Conservation (phyloP, 805 yeast species). For the Saturnispora galanensis region DNA sequence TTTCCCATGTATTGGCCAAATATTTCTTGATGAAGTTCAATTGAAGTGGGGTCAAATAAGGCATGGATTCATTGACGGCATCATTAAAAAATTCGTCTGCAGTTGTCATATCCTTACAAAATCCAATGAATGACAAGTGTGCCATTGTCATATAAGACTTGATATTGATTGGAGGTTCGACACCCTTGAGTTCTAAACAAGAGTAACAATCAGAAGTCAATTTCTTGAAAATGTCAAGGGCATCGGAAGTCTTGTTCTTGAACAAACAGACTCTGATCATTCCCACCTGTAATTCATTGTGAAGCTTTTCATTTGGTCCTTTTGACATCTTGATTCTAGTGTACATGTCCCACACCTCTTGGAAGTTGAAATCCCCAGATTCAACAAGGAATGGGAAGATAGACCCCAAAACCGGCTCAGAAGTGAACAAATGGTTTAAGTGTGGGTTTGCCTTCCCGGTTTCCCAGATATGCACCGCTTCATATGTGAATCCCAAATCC, state of each 20-base stretch:
- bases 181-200: conserved; percentile 21
- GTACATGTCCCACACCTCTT: conserved; percentile 50
- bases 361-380: conserved; percentile 48
- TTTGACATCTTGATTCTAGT: conserved; percentile 29
- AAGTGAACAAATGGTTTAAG: conserved; percentile 38
- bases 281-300: conserved; percentile 49
- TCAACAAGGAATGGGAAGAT: conserved; percentile 58
- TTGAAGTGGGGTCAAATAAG: conserved; percentile 61
- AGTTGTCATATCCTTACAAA: conserved; percentile 59
- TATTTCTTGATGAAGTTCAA: conserved; percentile 64
- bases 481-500: conserved; percentile 50
- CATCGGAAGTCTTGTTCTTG: conserved; percentile 56
- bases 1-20: conserved; percentile 48
- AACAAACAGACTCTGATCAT: conserved; percentile 65
- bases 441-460: conserved; percentile 39
- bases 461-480: conserved; percentile 66
- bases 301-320: conserved; percentile 23
- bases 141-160: conserved; percentile 55
- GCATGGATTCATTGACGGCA: conserved; percentile 60
- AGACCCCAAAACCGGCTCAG: conserved; percentile 58
- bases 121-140: conserved; percentile 71
- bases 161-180: conserved; percentile 31
- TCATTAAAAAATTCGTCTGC: conserved; percentile 68
- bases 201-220: conserved; percentile 43
- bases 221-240: conserved; percentile 52